Conservation (phyloP, 163 green algal genomes). For the Volvox carteri region DNA sequence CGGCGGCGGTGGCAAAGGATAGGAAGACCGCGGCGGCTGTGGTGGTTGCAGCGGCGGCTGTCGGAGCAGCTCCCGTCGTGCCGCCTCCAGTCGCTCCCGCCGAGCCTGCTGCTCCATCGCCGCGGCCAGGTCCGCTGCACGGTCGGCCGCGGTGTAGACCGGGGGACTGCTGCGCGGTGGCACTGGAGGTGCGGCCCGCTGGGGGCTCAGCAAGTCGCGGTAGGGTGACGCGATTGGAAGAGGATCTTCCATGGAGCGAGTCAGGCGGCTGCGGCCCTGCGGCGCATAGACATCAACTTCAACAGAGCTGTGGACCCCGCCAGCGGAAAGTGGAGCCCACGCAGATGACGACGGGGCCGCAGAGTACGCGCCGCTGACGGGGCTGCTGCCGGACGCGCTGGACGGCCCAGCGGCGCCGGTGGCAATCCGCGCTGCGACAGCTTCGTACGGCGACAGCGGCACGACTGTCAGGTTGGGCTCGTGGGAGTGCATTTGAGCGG, state of each 20-base stretch:
- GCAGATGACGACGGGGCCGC: neutral
- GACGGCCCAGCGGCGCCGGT: neutral
- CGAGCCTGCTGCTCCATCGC: slow-evolving; percentile 5
- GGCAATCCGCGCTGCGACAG: neutral
- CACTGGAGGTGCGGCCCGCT: neutral
- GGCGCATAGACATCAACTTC: neutral
- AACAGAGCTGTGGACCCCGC: neutral
- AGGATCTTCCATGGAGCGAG: neutral
- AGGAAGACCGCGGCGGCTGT: neutral
- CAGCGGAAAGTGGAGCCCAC: neutral
- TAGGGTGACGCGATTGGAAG: neutral
- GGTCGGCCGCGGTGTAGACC: neutral
- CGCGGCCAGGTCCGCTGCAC: neutral
- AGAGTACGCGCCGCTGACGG: neutral
- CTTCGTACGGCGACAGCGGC: neutral
- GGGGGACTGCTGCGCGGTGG: neutral
- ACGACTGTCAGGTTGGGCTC: neutral
- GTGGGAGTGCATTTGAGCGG: neutral
- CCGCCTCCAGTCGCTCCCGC: neutral
- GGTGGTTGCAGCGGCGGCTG: neutral
- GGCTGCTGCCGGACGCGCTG: neutral
- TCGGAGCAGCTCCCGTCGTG: slow-evolving; percentile 9
- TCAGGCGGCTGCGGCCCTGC: neutral
- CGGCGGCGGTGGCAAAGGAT: neutral
- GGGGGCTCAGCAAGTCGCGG: neutral